Percentiles rank a stretch among this genome's conserved stretches.
These are phyloP conservation scores for Phialocephala sp. DNA, from an alignment of 2,329 filamentous ascomycete species.

Conservation along the genomic window DNA sequence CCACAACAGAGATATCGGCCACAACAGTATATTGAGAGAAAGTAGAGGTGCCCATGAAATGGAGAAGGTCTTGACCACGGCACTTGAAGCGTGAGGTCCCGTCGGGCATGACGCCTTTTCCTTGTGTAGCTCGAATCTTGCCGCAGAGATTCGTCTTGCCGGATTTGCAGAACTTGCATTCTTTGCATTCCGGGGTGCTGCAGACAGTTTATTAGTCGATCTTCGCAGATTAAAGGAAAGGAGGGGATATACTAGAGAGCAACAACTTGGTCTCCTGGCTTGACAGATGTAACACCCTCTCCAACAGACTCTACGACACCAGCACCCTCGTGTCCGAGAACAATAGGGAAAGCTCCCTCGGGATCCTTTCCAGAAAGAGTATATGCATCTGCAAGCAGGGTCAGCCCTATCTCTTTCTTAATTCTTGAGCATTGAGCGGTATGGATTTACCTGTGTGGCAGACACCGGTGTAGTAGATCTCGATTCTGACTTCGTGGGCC, in stretches of 20 bases:
- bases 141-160: slow-evolving; percentile 99
- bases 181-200: slow-evolving; percentile 93
- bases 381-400: slow-evolving; percentile 73
- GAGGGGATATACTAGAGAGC: slow-evolving; percentile 75
- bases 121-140: slow-evolving; percentile 97
- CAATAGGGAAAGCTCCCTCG: slow-evolving; percentile 89
- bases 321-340: slow-evolving; percentile 89
- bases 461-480: slow-evolving; percentile 97
- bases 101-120: slow-evolving; percentile 95
- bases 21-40: slow-evolving; percentile 99
- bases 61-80: slow-evolving; percentile 92
- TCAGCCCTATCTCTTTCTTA: slow-evolving; percentile 24
- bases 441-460: slow-evolving; percentile 83
- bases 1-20: slow-evolving; percentile 96
- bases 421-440: no score
- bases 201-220: slow-evolving; percentile 2
- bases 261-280: slow-evolving; percentile 89
- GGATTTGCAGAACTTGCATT: slow-evolving; percentile 99
- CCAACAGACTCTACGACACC: slow-evolving; percentile 93
- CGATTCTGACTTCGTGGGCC: slow-evolving; percentile 93
- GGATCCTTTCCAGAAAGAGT: slow-evolving; percentile 96
- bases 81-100: slow-evolving; percentile 93
- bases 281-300: slow-evolving; percentile 93
- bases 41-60: slow-evolving; percentile 99
- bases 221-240: slow-evolving; percentile 14